Base-by-base conservation (phyloP, 192 early-diverging fungal genomes). In the Coemansia asiatica region DNA sequence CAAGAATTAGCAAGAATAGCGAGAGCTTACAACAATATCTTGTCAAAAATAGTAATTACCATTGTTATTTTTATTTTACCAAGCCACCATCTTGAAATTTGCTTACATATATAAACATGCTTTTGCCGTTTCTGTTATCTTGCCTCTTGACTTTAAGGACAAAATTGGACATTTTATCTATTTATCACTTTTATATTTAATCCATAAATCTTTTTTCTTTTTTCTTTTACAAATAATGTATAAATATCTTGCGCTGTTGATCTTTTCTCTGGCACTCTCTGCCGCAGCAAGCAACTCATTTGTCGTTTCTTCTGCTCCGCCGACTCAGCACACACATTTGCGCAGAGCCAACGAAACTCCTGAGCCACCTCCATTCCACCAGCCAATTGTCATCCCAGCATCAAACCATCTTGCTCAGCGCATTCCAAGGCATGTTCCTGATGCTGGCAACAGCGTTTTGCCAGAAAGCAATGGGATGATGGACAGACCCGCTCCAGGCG, bases 351-450 rank as follows among this genome's bases (percentile, higher is more conserved):
- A 44, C 4, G 5, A 44, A 13, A 8, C 40, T 3, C 40, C 40
- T 3, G 40, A 16, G 16, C 13, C 40, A 16, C n/a, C n/a, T n/a
- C 40, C 40, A 15, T 44, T 44, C 16, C 49, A 21, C 49, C 49
- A 51, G 49, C 49, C 49, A 51, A 51, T 23, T 9, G 22, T 22
- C 49, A 51, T 51, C 5, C 49, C 49, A 26, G 49, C 49, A 51
- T 7, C 22, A 6, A 22, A 51, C 19, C 19, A 51, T 12, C 21
- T 22, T 23, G 49, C 19, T 4, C 21, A 51, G 6, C 12, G 12
- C 47, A 49, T 8, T 49, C 47, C 47, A 16, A 16, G 47, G 18
- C 47, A 49, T 49, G 6, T 49, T 19, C 19, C 18, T 22, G 49
- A 0, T 22, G 19, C 49, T 23, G 46, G n/a, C 23, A 51, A 51